Conservation (phyloP, 2,329 filamentous ascomycete species). For the Fusarium sp. region DNA sequence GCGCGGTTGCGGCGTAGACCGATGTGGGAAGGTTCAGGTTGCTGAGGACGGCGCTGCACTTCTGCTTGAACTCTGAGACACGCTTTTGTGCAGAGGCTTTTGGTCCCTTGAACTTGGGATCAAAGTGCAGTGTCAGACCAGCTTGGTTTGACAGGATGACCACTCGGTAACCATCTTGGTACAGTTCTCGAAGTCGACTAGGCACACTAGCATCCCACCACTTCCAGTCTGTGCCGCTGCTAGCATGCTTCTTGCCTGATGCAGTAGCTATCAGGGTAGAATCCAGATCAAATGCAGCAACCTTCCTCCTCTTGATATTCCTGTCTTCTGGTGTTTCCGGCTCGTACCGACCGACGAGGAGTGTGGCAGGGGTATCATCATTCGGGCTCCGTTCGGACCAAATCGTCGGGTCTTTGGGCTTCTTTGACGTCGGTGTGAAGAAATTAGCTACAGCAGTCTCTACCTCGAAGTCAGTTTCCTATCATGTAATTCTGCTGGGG, state of each 20-base stretch:
- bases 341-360: constrained; percentile 81
- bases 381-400: constrained; percentile 76
- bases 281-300: constrained; percentile 83
- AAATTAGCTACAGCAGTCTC: constrained; percentile 82
- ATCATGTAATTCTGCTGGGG: not conserved
- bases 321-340: constrained; percentile 55
- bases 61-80: constrained; percentile 84
- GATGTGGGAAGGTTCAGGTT: constrained; percentile 81
- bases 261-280: constrained; percentile 85
- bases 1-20: constrained; percentile 87
- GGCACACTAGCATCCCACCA: constrained; percentile 89
- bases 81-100: constrained; percentile 72
- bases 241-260: constrained; percentile 83
- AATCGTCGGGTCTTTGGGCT: constrained; percentile 78
- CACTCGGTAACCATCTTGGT: constrained; percentile 78
- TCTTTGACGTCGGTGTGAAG: constrained; percentile 89
- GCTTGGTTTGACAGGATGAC: constrained; percentile 91
- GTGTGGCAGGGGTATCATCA: constrained; percentile 63
- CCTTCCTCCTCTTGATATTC: constrained; percentile 60
- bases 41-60: constrained; percentile 76
- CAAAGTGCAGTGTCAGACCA: constrained; percentile 79
- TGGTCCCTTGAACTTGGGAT: constrained; percentile 73
- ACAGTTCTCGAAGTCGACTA: constrained; percentile 72
- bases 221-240: constrained; percentile 84
- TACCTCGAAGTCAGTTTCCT: constrained; percentile 49